Conservation (phyloP, 2,329 filamentous ascomycete species). For the Cadophora malorum region DNA sequence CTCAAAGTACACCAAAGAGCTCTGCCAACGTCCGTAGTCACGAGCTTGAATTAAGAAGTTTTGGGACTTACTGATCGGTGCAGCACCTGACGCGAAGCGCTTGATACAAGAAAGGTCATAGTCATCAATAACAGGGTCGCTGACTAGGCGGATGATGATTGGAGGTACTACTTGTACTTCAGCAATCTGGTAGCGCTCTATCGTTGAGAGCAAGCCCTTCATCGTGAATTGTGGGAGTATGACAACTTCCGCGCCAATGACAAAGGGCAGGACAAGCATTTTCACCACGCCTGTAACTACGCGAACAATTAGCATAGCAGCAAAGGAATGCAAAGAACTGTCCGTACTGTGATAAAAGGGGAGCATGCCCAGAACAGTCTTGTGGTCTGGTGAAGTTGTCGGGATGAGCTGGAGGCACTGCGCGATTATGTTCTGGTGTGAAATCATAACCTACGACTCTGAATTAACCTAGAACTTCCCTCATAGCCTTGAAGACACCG, state of each 20-base stretch:
- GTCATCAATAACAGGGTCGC: constrained; percentile 58
- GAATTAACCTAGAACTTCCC: not conserved
- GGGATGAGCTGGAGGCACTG: constrained; percentile 65
- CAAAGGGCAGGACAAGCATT: constrained; percentile 64
- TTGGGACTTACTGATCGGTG: constrained; percentile 53
- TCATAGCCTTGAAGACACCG: not conserved
- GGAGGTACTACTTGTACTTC: constrained; percentile 60
- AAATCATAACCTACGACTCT: constrained; percentile 54
- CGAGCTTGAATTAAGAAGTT: too few species aligned
- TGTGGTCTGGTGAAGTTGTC: constrained; percentile 50
- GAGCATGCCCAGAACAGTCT: constrained; percentile 60
- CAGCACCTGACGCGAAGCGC: constrained; percentile 65
- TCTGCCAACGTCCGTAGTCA: too few species aligned
- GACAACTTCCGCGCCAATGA: constrained; percentile 67
- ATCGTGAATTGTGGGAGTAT: constrained; percentile 68
- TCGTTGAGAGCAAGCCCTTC: constrained; percentile 58
- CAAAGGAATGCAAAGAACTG: not conserved
- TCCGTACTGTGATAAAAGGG: constrained; percentile 60
- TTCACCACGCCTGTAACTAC: constrained; percentile 58
- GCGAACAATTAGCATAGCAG: not conserved
- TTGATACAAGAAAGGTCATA: constrained; percentile 64
- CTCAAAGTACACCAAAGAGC: not conserved
- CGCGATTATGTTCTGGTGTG: constrained; percentile 60
- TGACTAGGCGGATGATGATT: constrained; percentile 65
- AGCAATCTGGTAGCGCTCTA: constrained; percentile 39